A percentile compares a stretch with the other conserved stretches of the same genome.
phyloP scores from a whole-genome alignment of 352 stramenopile genomes.

The Blastocystis sp. region DNA sequence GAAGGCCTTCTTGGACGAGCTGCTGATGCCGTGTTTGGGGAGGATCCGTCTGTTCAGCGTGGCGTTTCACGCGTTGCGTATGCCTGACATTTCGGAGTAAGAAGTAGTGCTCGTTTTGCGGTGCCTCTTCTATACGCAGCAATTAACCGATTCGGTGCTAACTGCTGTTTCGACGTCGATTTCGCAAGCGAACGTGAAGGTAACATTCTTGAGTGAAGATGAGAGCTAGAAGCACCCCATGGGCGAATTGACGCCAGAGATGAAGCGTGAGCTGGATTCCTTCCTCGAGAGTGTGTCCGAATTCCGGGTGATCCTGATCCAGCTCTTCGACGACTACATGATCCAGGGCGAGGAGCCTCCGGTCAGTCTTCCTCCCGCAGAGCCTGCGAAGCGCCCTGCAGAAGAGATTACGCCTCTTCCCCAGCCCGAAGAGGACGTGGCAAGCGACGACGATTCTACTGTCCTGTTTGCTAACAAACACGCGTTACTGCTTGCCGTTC shows the following conservation, averaged over 20 bases:
- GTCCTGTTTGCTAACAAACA: constrained; percentile 45
- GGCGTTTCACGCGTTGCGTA: background rate
- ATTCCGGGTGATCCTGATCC: background rate
- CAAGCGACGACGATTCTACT: constrained; percentile 51
- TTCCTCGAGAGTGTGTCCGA: background rate
- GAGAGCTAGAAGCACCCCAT: background rate
- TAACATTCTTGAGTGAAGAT: background rate
- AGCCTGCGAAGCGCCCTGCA: background rate
- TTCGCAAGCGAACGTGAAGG: background rate
- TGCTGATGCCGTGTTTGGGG: background rate
- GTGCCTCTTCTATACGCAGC: background rate
- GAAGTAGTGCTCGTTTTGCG: background rate
- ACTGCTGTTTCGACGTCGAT: background rate
- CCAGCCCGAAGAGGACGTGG: background rate
- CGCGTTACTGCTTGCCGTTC: constrained; percentile 69
- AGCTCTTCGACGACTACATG: background rate
- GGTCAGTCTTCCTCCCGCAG: background rate
- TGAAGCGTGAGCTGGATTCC: background rate
- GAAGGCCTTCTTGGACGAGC: background rate
- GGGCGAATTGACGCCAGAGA: background rate
- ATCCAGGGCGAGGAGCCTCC: background rate
- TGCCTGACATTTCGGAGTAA: background rate
- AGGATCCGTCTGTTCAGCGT: background rate
- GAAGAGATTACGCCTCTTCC: background rate
- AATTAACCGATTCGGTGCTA: background rate